Percentiles rank a stretch among this genome's conserved stretches.
Evolutionary conservation across 2,329 filamentous ascomycete species (phyloP).

Genomic region (Magnaporthiopsis rhizophila): DNA sequence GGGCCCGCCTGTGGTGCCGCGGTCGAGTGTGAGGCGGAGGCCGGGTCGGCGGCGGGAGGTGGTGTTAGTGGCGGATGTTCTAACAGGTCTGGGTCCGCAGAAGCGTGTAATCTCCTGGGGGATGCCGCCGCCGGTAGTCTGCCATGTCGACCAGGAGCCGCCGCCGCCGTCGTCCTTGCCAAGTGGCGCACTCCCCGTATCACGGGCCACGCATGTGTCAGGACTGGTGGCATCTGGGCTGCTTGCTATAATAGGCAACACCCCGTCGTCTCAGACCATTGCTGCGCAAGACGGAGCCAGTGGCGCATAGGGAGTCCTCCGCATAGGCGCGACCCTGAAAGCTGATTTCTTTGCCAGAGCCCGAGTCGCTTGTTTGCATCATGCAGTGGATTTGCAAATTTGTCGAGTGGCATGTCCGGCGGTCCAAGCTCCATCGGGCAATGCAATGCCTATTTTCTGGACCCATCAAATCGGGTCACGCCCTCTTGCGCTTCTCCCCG

Average conservation of each 20-base stretch:
- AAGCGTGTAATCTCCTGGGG: neutral
- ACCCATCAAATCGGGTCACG: too few species aligned
- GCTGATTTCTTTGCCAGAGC: neutral
- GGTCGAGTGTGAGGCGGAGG: constrained; percentile 3
- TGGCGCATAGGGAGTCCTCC: too few species aligned
- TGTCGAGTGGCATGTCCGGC: neutral
- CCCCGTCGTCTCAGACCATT: neutral
- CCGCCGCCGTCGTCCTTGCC: neutral
- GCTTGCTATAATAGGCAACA: neutral
- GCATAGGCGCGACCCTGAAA: neutral
- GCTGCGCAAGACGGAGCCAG: neutral
- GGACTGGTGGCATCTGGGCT: neutral
- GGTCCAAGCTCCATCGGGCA: neutral
- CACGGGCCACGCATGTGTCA: neutral
- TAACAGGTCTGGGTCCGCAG: neutral
- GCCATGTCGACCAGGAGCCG: neutral
- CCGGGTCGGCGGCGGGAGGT: constrained; percentile 1
- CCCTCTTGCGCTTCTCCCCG: too few species aligned
- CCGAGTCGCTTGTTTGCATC: neutral
- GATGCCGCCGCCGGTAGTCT: neutral
- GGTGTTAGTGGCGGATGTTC: neutral
- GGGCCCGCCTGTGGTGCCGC: constrained; percentile 10
- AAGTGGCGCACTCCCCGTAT: neutral
- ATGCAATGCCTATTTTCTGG: too few species aligned
- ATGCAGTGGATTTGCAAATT: neutral